Evolutionary conservation across 78 protist genomes (phyloP), one percentile per base, ranked within the genome.

Genomic region (Chrysochromulina tobinii): DNA sequence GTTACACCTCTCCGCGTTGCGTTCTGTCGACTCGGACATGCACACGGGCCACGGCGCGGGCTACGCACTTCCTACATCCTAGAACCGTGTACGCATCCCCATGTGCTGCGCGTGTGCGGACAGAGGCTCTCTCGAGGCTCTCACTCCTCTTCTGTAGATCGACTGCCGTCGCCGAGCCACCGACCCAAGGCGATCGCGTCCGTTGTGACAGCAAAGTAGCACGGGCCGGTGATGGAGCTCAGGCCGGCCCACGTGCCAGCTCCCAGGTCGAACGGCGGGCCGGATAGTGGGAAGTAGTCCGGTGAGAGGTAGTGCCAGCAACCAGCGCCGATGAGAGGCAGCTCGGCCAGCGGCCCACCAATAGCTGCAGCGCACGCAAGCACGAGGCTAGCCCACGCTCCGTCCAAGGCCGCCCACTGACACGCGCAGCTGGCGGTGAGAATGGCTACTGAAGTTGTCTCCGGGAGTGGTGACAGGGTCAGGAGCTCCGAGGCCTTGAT

Each of bases 121-220:
- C 38, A 38, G 38, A 38, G 38, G 38, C 38, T 38, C 38, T 38
- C 38, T 38, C 38, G 38, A 38, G 38, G 38, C 38, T 38, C 38
- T 38, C 38, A 38, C 38, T 38, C 38, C 38, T 38, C 38, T 38
- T 38, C 38, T 38, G 38, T 38, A 38, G 38, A 38, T 38, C 38
- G 38, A 38, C 38, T 38, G 38, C 38, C 38, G 0, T 38, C 38
- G 38, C 38, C 84, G 57, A 51, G 50, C 57, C 84, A 75, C 57
- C 55, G 50, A 58, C 84, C 84, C 2, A 75, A 12, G 21, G 84
- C 84, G 58, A 75, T 75, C 48, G 84, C 9, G 84, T 75, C 84
- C 2, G 57, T 27, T 58, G 84, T 75, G 58, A 75, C 84, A 0
- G 61, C 54, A 14, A 11, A 38, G 57, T 75, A 75, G 21, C 84